Evolutionary conservation across 2,329 filamentous ascomycete species (phyloP), one percentile per base, ranked within the genome.

Genomic region (Fulvia fulva): DNA sequence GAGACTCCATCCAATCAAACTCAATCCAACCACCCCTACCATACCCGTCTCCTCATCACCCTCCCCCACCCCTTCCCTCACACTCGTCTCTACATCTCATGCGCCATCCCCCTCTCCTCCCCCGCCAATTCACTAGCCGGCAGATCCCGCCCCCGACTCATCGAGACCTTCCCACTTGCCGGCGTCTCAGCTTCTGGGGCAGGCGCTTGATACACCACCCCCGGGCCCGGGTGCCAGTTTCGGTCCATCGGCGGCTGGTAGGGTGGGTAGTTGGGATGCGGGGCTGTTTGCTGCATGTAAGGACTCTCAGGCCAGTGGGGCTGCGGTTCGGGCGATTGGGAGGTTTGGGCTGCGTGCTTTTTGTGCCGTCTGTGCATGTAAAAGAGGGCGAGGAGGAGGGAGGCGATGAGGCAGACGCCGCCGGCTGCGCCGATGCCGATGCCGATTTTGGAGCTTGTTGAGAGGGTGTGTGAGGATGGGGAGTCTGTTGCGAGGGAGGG

Each of bases 401-500:
- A 56, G 16, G 62, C 58, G 23, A 66, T n/a, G 23, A 68, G 51
- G n/a, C 57, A 51, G 23, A 64, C 58, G 23, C 62, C 65, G 37
- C 50, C 62, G 16, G 51, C 65, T 9, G 63, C 60, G 11, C 66
- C 67, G 2, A 65, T 63, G 12, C 65, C 67, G 14, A 68, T 66
- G 32, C 66, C 67, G 6, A 55, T 58, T 59, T 66, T 64, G 7
- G 67, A 61, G n/a, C 63, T 65, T 0, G 56, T 59, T 12, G 66
- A 61, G 7, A 70, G 57, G 12, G 59, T 55, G 11, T 49, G 21
- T 11, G 53, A 25, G 14, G 55, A 19, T 7, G 53, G 11, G 5
- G 55, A 46, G 1, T 32, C 16, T 0, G 45, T 56, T 37, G 49
- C 51, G 1, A 58, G 43, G n/a, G 51, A 46, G 1, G 54, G 9